Evolutionary conservation across 805 yeast genomes (phyloP).

Genomic region (Lipomyces spencermartinsiae): DNA sequence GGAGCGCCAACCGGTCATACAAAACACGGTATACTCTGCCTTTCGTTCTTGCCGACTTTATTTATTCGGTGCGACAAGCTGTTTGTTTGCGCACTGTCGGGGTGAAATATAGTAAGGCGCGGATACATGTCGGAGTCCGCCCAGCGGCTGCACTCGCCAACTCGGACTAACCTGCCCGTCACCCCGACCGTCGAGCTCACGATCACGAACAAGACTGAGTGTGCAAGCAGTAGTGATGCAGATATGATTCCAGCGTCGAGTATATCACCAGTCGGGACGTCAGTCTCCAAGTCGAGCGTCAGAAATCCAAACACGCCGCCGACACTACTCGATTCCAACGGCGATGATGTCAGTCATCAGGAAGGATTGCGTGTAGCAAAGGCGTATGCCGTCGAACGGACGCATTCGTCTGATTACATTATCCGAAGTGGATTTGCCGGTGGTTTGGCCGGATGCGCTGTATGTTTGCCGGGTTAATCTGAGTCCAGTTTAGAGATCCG

Average conservation of each 20-base stretch:
- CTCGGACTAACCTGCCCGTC: neutral
- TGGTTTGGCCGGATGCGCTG: constrained; percentile 91
- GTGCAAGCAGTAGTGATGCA: neutral
- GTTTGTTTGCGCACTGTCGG: neutral
- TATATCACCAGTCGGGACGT: neutral
- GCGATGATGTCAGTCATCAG: constrained; percentile 15
- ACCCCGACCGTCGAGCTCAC: neutral
- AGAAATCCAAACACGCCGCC: constrained; percentile 3
- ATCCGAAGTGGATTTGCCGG: constrained; percentile 89
- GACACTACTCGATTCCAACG: constrained; percentile 11
- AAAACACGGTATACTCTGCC: too few relatives aligned
- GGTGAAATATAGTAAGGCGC: neutral
- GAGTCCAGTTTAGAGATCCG: neutral
- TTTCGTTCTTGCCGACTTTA: neutral
- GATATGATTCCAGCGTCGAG: neutral
- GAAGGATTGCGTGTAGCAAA: neutral
- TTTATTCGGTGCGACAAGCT: neutral
- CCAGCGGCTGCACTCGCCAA: neutral
- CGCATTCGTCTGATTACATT: constrained; percentile 62
- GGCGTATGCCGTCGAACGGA: constrained; percentile 10
- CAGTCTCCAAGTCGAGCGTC: neutral
- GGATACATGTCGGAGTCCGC: constrained; percentile 1
- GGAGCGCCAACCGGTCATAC: too few relatives aligned
- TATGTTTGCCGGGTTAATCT: constrained; percentile 15
- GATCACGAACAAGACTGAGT: neutral